These are phyloP conservation scores for Miscanthus lutarioriparius DNA, from an alignment of 176 grass and related monocot genomes.

Conservation along the genomic window DNA sequence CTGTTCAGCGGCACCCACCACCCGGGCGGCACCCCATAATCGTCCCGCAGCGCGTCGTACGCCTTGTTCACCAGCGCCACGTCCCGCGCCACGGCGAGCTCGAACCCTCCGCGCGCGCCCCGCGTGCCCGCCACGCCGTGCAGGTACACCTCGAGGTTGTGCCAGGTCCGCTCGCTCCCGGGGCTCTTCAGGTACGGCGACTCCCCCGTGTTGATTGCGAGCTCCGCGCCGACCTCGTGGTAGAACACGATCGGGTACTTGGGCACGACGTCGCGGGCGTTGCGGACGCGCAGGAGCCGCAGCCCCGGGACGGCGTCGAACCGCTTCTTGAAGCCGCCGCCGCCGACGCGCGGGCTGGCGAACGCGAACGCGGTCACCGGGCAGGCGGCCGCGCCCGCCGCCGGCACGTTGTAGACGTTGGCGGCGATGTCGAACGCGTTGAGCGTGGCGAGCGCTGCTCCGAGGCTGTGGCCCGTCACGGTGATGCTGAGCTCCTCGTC, in stretches of 20 bases:
- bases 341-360: conserved; percentile 65
- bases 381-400: not conserved
- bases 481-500: conserved; percentile 84
- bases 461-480: conserved; percentile 74
- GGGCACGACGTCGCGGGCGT: conserved; percentile 53
- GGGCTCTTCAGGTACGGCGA: conserved; percentile 57
- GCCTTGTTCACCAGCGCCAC: conserved; percentile 62
- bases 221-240: conserved; percentile 56
- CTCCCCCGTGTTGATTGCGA: conserved; percentile 45
- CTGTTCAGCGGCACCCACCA: conserved; percentile 61
- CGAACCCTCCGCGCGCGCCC: conserved; percentile 24
- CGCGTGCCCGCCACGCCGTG: conserved; percentile 57
- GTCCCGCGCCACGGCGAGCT: conserved; percentile 55
- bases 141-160: conserved; percentile 68
- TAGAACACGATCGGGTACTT: conserved; percentile 47
- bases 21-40: conserved; percentile 38
- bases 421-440: conserved; percentile 71
- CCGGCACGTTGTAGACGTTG: conserved; percentile 40
- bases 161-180: conserved; percentile 38
- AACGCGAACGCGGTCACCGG: conserved; percentile 56
- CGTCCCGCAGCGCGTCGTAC: conserved; percentile 45
- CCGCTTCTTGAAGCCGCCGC: conserved; percentile 41
- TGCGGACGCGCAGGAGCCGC: conserved; percentile 54
- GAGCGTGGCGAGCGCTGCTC: conserved; percentile 63
- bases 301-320: conserved; percentile 31